Evolutionary conservation across 2,329 filamentous ascomycete species (phyloP).

Genomic region (Sclerotinia nivalis): DNA sequence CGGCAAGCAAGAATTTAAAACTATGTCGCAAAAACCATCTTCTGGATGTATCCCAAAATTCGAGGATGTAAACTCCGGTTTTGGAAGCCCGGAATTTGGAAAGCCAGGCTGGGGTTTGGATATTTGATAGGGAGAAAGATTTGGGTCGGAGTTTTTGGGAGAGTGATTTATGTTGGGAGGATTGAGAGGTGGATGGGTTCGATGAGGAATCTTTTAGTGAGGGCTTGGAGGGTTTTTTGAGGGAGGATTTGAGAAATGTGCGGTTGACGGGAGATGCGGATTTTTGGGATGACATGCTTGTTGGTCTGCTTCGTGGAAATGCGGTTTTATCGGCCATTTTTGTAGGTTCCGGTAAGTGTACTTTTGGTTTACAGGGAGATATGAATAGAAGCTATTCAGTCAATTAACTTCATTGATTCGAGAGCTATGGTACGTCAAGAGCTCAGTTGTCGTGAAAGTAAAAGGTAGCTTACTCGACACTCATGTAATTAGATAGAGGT

Average conservation of each 20-base stretch:
- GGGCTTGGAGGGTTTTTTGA: not conserved
- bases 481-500: not conserved
- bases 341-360: no score
- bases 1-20: accelerated
- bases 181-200: not conserved
- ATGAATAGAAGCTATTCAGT: not conserved
- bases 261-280: not conserved
- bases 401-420: not conserved
- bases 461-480: not conserved
- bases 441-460: not conserved
- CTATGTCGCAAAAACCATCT: not conserved
- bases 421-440: not conserved
- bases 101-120: not conserved
- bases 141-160: not conserved
- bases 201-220: not conserved
- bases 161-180: no score
- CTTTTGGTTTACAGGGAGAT: not conserved
- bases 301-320: not conserved
- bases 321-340: not conserved
- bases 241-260: not conserved
- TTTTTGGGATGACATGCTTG: not conserved
- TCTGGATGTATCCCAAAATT: not conserved
- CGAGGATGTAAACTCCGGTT: not conserved
- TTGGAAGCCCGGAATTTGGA: not conserved
- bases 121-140: not conserved